A percentile compares a stretch with the other conserved stretches of the same genome.
Evolutionary conservation across 768 basidiomycete species (phyloP).

Genomic region (Lactifluus hygrophoroides): DNA sequence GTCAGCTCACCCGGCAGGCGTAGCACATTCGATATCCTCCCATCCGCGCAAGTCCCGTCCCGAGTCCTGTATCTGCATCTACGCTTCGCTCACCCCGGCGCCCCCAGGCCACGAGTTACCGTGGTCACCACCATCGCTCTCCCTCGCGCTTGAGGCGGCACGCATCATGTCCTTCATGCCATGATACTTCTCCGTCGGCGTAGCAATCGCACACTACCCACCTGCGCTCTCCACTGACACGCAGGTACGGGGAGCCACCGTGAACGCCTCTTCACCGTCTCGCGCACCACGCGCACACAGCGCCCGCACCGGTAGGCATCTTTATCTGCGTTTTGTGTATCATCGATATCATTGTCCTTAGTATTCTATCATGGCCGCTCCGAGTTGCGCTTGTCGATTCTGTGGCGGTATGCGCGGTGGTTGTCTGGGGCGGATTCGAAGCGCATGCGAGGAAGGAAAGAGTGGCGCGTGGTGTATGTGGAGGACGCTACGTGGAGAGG

Average conservation of each 20-base stretch:
- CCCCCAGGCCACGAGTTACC: background rate
- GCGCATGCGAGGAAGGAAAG: background rate
- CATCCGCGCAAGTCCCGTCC: background rate
- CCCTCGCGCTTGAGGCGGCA: background rate
- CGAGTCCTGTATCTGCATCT: background rate
- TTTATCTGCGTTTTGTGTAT: conserved; percentile 3
- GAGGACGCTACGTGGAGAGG: too few species aligned
- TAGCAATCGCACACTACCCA: conserved; percentile 6
- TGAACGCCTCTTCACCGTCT: conserved; percentile 15
- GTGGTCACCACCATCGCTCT: background rate
- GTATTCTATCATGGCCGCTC: background rate
- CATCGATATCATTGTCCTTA: background rate
- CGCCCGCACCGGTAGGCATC: conserved; percentile 11
- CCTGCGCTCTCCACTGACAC: conserved; percentile 7
- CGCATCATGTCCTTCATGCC: conserved; percentile 16
- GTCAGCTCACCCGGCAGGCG: background rate
- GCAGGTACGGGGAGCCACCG: background rate
- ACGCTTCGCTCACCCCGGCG: background rate
- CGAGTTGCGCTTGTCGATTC: background rate
- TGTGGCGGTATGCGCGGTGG: background rate
- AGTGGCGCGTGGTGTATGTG: conserved; percentile 12
- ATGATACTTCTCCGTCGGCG: conserved; percentile 17
- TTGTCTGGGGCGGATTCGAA: conserved; percentile 6
- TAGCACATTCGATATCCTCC: conserved; percentile 1
- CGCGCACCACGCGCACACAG: conserved; percentile 18